Evolutionary conservation across 1,284 basidiomycete genomes (phyloP), one percentile per base, ranked within the genome.

Genomic region (Fomes fomentarius): DNA sequence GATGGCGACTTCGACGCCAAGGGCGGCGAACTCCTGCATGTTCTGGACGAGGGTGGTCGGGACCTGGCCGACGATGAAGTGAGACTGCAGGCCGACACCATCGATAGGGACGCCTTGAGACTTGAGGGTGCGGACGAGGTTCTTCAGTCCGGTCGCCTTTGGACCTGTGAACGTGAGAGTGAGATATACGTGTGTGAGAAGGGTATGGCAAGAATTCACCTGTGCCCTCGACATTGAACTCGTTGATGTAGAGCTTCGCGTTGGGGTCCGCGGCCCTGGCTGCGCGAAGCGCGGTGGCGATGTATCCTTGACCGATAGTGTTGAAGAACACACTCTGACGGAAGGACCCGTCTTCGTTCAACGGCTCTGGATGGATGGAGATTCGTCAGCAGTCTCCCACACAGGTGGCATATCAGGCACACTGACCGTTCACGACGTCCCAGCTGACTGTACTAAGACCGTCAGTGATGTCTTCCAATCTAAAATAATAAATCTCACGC

Each of bases 291-390:
- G 79, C 80, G 34, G 74, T 74, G 19, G 69, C 58, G 47, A 81
- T 72, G 65, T 76, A 82, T 24, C 63, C 59, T 4, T 69, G 66
- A 10, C 77, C 77, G 10, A 79, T 73, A 3, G 75, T 76, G 58
- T 74, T 73, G 67, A 72, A 76, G 70, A 80, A 82, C n/a, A 81
- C 74, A 45, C 72, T 71, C 17, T 58, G 48, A 40, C 80, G 73
- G 66, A 74, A 79, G 4, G 78, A 81, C 7, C 83, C 83, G 60
- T 84, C 78, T 21, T 85, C 83, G 60, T 83, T 83, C 68, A 85
- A 78, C 2, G 81, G 77, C 61, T 85, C 72, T 70, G 52, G 15
- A 28, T 17, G 3, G n/a, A 11, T 15, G 1, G 31, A 6, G 14
- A 12, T 19, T 37, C 35, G 40, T 8, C 9, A 31, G 5, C 37